These are phyloP conservation scores for Aspergillus brasiliensis DNA, from an alignment of 2,329 filamentous ascomycete genomes.

Conservation along the genomic window DNA sequence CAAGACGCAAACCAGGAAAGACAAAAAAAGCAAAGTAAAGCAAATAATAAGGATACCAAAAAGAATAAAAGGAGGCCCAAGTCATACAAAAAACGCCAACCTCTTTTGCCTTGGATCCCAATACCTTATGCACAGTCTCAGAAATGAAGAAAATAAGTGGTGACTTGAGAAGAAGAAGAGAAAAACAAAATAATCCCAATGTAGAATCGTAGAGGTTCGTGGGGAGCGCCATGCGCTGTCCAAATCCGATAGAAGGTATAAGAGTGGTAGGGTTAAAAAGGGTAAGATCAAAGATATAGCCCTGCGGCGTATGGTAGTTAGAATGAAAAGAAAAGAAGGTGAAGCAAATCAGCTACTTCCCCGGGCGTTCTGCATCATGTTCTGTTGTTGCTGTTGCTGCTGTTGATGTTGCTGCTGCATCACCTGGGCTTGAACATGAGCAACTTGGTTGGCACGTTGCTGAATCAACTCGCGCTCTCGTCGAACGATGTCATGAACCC, in stretches of 20 bases:
- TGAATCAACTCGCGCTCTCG: slow-evolving; percentile 38
- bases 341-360: slow-evolving; percentile 27
- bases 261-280: neutral
- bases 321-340: slow-evolving; percentile 4
- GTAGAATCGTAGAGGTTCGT: neutral
- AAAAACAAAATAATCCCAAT: neutral
- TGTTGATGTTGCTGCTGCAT: slow-evolving; percentile 34
- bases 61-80: slow-evolving; percentile 6
- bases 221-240: neutral
- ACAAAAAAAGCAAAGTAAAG: slow-evolving; percentile 7
- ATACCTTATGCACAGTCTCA: slow-evolving; percentile 17
- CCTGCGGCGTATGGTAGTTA: slow-evolving; percentile 10
- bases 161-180: neutral
- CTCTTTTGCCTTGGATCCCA: slow-evolving; percentile 17
- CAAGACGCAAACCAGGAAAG: slow-evolving; percentile 8
- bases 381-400: slow-evolving; percentile 44
- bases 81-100: slow-evolving; percentile 14
- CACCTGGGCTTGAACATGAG: slow-evolving; percentile 36
- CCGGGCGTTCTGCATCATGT: slow-evolving; percentile 47
- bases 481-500: slow-evolving; percentile 41
- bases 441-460: slow-evolving; percentile 34
- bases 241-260: neutral
- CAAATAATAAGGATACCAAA: neutral
- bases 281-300: neutral
- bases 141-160: slow-evolving; percentile 5